Base-by-base conservation (phyloP, 2,329 filamentous ascomycete species). In the Fusarium papillatum region DNA sequence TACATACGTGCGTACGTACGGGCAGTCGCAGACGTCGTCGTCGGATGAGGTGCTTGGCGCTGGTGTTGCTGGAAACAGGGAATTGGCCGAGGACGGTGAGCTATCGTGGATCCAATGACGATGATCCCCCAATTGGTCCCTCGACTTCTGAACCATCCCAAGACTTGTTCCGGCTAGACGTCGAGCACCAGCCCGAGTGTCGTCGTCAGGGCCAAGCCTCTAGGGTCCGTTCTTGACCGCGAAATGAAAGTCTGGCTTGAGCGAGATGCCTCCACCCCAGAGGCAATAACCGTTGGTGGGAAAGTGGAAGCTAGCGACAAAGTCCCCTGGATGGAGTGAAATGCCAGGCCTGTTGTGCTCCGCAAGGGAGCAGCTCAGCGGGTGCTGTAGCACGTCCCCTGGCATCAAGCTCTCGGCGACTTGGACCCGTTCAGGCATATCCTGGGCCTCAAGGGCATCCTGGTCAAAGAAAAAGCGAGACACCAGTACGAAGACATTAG, bases 341-440 rank as follows among this genome's bases (percentile, higher is more conserved):
- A 69, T 66, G 73, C 67, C 50, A 57, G 50, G 50, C 61, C 70
- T 76, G 73, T 9, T 75, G 73, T 74, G 48, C 70, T 74, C 46
- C 24, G 63, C 73, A 69, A 76, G 57, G 61, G 66, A 69, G 50
- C 64, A 59, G 48, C 43, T 46, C 41, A 66, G 64, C 50, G 64
- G 63, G 29, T 38, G 24, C 26, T 46, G 64, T 66, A 60, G 26
- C 38, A 46, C 26, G 17, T 55, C 48, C 48, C 36, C 48, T 76
- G 67, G 48, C 73, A 43, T 60, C 68, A 53, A 68, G 66, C 70
- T 74, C 73, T 70, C 77, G 75, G 74, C 75, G 68, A 53, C 76
- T 62, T 73, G 64, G 64, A 62, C 72, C 41, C 39, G 73, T 66
- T 72, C 75, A 69, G 77, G 69, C 77, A 63, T 69, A 77, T 78